These are phyloP conservation scores for Penicillium palitans DNA, from an alignment of 2,329 filamentous ascomycete species.

Conservation along the genomic window DNA sequence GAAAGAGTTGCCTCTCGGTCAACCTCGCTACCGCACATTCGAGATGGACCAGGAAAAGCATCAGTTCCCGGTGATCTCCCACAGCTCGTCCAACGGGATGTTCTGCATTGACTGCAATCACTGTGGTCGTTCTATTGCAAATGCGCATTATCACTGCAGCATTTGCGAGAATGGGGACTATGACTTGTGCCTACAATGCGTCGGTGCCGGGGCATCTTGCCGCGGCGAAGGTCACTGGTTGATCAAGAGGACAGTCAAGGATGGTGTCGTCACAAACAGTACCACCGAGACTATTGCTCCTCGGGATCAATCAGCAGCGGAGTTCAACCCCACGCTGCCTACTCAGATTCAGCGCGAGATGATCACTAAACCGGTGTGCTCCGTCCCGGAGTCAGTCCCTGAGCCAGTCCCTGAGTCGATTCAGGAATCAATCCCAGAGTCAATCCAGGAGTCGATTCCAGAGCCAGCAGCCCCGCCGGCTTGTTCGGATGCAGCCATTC, in stretches of 20 bases:
- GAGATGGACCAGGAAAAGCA: slow-evolving; percentile 30
- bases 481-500: slow-evolving; percentile 19
- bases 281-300: slow-evolving; percentile 77
- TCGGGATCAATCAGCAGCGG: slow-evolving; percentile 52
- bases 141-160: slow-evolving; percentile 90
- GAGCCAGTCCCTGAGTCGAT: slow-evolving; percentile 26
- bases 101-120: slow-evolving; percentile 94
- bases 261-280: slow-evolving; percentile 79
- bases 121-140: slow-evolving; percentile 75
- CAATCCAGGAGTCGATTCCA: slow-evolving; percentile 26
- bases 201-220: slow-evolving; percentile 74
- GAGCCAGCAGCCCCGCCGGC: slow-evolving; percentile 17
- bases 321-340: neutral
- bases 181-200: slow-evolving; percentile 81
- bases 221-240: slow-evolving; percentile 82
- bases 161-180: slow-evolving; percentile 93
- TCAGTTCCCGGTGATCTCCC: slow-evolving; percentile 36
- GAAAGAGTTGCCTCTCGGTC: slow-evolving; percentile 12
- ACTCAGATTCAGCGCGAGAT: slow-evolving; percentile 14
- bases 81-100: slow-evolving; percentile 40
- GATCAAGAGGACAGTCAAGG: slow-evolving; percentile 81
- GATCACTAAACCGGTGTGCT: slow-evolving; percentile 16
- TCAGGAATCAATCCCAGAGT: slow-evolving; percentile 10
- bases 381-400: slow-evolving; percentile 16
- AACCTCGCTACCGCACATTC: slow-evolving; percentile 31